Base-by-base conservation (phyloP, 1,284 basidiomycete species). In the Schizophyllum commune region DNA sequence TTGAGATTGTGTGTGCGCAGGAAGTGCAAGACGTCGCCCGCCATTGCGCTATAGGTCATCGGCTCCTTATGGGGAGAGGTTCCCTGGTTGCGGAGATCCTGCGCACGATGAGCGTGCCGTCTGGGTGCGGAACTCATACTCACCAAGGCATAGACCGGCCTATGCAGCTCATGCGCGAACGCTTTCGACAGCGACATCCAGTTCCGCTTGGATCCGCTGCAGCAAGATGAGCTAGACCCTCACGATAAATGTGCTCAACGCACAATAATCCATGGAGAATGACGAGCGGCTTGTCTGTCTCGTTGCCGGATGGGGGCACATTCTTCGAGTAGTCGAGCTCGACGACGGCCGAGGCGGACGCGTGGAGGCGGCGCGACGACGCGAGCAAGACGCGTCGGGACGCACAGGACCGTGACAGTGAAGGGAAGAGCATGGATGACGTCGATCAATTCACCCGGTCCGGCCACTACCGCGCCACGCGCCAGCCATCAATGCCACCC, bases 11-110 rank as follows among this genome's bases (percentile, higher is more conserved):
- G 80, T 33, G 74, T 71, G 11, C 75, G 68, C 58, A 84, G 80
- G 66, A 90, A 89, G 60, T 83, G 75, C 11, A 86, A 71, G 32
- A 94, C 80, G 67, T 92, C 89, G n/a, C 71, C 68, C 1, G 91
- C 89, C 86, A 92, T 87, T 58, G 81, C 76, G 8, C 72, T 67
- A 65, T 93, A 93, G 6, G 79, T 82, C 80, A 90, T 88, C 0
- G 83, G 81, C 15, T 76, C 73, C 6, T 74, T 75, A 70, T 92
- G 89, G 0, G 88, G 88, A 0, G 90, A 92, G 1, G 79, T 74
- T 17, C 91, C 91, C 66, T 93, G 91, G 65, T 94, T 94, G 15
- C 91, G 79, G 7, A 94, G 75, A 70, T 94, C 91, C 88, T 92
- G 64, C 3, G 52, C 55, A 34, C 32, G 6, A 39, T 58, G 32